These are phyloP conservation scores for Grifola frondosa DNA, from an alignment of 1,284 basidiomycete genomes.

Conservation along the genomic window DNA sequence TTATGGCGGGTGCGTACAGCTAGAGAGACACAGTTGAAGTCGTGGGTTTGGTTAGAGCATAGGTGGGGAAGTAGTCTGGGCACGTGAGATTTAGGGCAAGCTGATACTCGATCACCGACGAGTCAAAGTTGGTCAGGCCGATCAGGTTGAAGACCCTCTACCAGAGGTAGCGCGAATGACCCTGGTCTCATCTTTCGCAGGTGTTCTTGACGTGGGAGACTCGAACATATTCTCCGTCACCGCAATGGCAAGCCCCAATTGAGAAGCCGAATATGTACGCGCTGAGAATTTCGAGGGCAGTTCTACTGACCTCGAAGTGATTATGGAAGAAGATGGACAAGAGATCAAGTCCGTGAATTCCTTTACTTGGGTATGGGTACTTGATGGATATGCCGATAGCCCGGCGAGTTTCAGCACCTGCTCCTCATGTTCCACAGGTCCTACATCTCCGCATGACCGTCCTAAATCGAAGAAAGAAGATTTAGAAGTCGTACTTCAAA, in stretches of 20 bases:
- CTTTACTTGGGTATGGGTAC: constrained; percentile 20
- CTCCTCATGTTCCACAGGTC: too few relatives aligned
- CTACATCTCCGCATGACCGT: too few relatives aligned
- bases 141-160: too few relatives aligned
- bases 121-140: too few relatives aligned
- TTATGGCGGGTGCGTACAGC: too few relatives aligned
- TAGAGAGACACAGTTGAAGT: too few relatives aligned
- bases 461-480: too few relatives aligned
- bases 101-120: too few relatives aligned
- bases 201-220: constrained; percentile 61
- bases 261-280: constrained; percentile 68
- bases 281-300: constrained; percentile 56
- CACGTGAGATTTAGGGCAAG: too few relatives aligned
- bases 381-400: constrained; percentile 68
- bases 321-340: constrained; percentile 45
- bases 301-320: constrained; percentile 27
- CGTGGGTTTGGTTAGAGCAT: too few relatives aligned
- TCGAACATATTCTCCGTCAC: constrained; percentile 66
- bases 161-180: too few relatives aligned
- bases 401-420: constrained; percentile 39
- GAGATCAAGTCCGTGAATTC: constrained; percentile 37
- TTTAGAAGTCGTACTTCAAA: constrained; percentile 66
- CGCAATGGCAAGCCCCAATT: constrained; percentile 36
- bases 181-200: constrained; percentile 26
- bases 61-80: too few relatives aligned